A percentile compares a stretch with the other conserved stretches of the same genome.
Evolutionary conservation across 202 grass and related monocot genomes (phyloP).

Genomic region (Zizania palustris): DNA sequence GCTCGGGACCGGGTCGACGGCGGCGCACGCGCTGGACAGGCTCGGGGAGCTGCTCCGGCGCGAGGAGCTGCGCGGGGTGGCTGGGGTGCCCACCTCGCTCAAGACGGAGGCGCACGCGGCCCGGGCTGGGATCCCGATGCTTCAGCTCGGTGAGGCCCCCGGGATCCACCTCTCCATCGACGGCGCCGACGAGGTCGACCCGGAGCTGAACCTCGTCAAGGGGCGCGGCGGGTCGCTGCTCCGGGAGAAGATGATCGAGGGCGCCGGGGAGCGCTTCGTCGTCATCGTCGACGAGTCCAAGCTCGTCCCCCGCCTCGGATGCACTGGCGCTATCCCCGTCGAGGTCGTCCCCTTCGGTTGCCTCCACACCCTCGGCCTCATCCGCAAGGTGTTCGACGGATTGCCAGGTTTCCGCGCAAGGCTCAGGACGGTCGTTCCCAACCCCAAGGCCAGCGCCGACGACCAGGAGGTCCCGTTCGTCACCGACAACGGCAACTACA

Average conservation of each 20-base stretch:
- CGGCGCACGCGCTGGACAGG: slow-evolving; percentile 72
- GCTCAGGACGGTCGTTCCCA: slow-evolving; percentile 45
- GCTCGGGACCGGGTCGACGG: slow-evolving; percentile 80
- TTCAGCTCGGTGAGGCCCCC: slow-evolving; percentile 44
- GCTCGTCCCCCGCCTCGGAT: slow-evolving; percentile 62
- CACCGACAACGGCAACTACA: slow-evolving; percentile 81
- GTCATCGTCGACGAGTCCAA: slow-evolving; percentile 93
- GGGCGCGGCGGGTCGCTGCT: slow-evolving; percentile 82
- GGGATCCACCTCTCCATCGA: slow-evolving; percentile 70
- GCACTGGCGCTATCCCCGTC: slow-evolving; percentile 66
- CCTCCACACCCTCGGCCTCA: slow-evolving; percentile 46
- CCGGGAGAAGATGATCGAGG: slow-evolving; percentile 87
- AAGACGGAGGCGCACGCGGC: slow-evolving; percentile 66
- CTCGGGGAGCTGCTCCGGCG: slow-evolving; percentile 48
- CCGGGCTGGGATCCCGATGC: slow-evolving; percentile 60
- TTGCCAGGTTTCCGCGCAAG: slow-evolving; percentile 58
- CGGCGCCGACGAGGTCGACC: slow-evolving; percentile 86
- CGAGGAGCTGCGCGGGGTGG: slow-evolving; percentile 44
- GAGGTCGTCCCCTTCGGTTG: slow-evolving; percentile 78
- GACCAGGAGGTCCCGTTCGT: slow-evolving; percentile 41
- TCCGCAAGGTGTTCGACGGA: slow-evolving; percentile 60
- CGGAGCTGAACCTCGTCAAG: slow-evolving; percentile 82
- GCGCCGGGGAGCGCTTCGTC: slow-evolving; percentile 53
- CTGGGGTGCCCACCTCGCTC: slow-evolving; percentile 73
- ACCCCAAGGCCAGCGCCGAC: neutral